Evolutionary conservation across 1,139 yeast species (phyloP).

Genomic region (Waltiozyma sp.): DNA sequence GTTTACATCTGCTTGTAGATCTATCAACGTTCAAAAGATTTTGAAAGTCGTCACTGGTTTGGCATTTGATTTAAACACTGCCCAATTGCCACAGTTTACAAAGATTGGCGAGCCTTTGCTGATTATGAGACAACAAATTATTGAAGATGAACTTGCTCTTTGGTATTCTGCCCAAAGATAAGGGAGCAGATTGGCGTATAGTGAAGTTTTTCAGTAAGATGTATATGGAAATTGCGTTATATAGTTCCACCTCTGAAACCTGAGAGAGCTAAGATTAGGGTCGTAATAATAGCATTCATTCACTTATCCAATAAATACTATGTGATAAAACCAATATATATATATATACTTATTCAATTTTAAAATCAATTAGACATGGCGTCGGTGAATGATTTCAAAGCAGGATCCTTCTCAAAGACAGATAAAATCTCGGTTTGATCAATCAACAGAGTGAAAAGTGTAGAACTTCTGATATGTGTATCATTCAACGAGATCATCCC

Average conservation of each 20-base stretch:
- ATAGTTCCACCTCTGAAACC: no score
- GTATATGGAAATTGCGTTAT: no score
- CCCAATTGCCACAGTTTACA: slow-evolving; percentile 75
- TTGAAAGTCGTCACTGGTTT: slow-evolving; percentile 87
- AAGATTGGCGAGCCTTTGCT: slow-evolving; percentile 84
- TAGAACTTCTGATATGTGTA: slow-evolving; percentile 55
- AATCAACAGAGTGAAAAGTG: slow-evolving; percentile 51
- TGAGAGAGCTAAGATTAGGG: no score
- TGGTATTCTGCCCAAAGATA: not conserved
- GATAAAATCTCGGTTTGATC: slow-evolving; percentile 59
- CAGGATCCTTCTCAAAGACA: slow-evolving; percentile 32
- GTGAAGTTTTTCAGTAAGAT: no score
- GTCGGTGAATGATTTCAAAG: slow-evolving; percentile 15
- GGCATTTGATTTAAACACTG: slow-evolving; percentile 72
- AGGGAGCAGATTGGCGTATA: no score
- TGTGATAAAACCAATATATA: no score
- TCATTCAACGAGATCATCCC: slow-evolving; percentile 62
- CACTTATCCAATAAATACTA: no score
- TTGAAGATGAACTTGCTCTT: not conserved
- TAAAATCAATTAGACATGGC: slow-evolving; percentile 1
- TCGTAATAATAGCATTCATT: no score
- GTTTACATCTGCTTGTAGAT: slow-evolving; percentile 87
- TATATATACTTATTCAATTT: no score
- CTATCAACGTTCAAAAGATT: slow-evolving; percentile 89
- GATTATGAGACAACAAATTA: slow-evolving; percentile 21